phyloP scores from a whole-genome alignment of 257 asterid genomes.

The Primulina tabacum region DNA sequence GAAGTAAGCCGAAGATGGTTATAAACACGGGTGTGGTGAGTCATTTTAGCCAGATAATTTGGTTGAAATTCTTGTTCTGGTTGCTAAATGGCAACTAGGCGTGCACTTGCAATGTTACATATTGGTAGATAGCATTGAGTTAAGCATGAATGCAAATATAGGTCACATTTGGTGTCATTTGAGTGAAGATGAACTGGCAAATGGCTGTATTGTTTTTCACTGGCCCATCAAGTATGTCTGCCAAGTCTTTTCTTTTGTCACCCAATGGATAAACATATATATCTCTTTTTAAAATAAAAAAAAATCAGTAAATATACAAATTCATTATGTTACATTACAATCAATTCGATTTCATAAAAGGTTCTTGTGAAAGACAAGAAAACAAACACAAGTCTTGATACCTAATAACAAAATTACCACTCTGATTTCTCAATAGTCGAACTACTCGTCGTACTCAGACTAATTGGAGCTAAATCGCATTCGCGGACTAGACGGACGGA shows the following conservation, averaged over 20 bases:
- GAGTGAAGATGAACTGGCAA: slow-evolving; percentile 38
- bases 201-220: slow-evolving; percentile 27
- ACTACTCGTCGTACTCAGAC: too few species aligned
- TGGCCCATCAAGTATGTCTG: slow-evolving; percentile 37
- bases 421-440: too few species aligned
- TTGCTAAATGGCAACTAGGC: slow-evolving; percentile 17
- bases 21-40: slow-evolving; percentile 15
- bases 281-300: too few species aligned
- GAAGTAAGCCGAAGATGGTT: not conserved
- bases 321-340: too few species aligned
- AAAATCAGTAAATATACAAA: too few species aligned
- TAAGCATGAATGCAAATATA: slow-evolving; percentile 19
- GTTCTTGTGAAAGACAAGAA: too few species aligned
- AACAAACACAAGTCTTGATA: too few species aligned
- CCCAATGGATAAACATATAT: not conserved
- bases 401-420: too few species aligned
- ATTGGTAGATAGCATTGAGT: slow-evolving; percentile 17
- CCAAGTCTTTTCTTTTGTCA: slow-evolving; percentile 2
- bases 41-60: slow-evolving; percentile 18
- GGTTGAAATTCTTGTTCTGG: slow-evolving; percentile 4
- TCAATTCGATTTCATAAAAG: too few species aligned
- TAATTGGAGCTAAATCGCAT: too few species aligned
- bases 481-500: too few species aligned
- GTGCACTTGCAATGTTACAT: slow-evolving; percentile 23
- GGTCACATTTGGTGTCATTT: slow-evolving; percentile 21